Evolutionary conservation across 2,329 filamentous ascomycete species (phyloP), one percentile per base, ranked within the genome.

Genomic region (Sphaceloma murrayae): DNA sequence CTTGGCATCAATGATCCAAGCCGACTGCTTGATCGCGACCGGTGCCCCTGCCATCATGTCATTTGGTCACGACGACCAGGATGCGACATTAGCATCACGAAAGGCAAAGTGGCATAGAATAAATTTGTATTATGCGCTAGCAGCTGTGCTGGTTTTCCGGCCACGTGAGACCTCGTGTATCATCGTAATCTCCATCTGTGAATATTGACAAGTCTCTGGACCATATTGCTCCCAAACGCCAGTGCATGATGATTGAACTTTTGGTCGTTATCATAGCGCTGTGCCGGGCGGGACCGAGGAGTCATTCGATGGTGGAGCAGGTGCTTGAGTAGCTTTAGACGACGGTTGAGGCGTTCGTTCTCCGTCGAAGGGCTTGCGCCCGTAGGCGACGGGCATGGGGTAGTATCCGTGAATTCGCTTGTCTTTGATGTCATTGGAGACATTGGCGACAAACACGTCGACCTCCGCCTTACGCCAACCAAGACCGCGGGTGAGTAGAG

Each of bases 391-490:
- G 24, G 59, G 59, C 61, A 62, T 62, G 2, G 58, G 59, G 26
- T 61, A 62, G 43, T 63, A 62, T 5, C 59, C 59, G 51, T 62
- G 60, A 4, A 63, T 61, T 42, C 53, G 53, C 43, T 49, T 54
- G 45, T 62, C 54, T 44, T 53, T 56, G 43, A 63, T 51, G 44
- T 62, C 61, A 13, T 50, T 49, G 21, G 54, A 51, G 6, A 60
- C 54, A 48, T 55, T 56, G 18, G 60, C 60, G 8, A 62, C 58
- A 31, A 70, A 58, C 3, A 68, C 56, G 43, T 68, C 62, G 2
- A 69, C 64, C 50, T 69, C 66, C 22, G 65, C 60, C 18, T 62
- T 56, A 34, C 51, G 59, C 66, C 66, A 69, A 5, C 62, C 62
- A 14, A 69, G 53, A 2, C 55, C 61, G 19, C 63, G 51, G 2